A percentile compares a stretch with the other conserved stretches of the same genome.
These are phyloP conservation scores for Populus nigra DNA, from an alignment of 345 rosid species.

Conservation along the genomic window DNA sequence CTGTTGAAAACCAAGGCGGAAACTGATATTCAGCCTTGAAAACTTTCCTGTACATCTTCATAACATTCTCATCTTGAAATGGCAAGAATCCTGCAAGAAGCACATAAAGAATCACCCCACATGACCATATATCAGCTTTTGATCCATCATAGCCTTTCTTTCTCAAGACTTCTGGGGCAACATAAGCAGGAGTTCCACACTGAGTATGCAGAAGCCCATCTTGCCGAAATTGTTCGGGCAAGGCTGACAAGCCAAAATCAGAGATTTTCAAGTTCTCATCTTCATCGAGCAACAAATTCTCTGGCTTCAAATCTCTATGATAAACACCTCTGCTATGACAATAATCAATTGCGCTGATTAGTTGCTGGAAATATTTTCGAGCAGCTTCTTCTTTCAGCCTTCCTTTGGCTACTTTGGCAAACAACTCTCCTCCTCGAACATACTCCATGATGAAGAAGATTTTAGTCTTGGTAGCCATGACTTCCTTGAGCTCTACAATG, in stretches of 20 bases:
- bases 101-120: constrained; percentile 1
- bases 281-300: neutral
- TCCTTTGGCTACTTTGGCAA: neutral
- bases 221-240: neutral
- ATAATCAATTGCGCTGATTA: neutral
- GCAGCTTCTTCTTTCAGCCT: neutral
- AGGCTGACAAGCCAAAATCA: constrained; percentile 5
- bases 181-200: neutral
- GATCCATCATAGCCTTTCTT: constrained; percentile 6
- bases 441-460: constrained; percentile 4
- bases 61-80: neutral
- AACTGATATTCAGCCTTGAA: constrained; percentile 2
- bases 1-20: neutral
- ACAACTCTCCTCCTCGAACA: neutral
- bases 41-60: neutral
- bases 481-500: constrained; percentile 1
- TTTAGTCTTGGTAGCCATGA: neutral
- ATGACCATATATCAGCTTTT: neutral
- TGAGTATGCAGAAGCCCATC: neutral
- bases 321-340: constrained; percentile 4
- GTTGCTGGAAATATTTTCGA: neutral
- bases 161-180: neutral
- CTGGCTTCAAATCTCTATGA: neutral
- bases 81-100: neutral
- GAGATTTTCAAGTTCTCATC: neutral